A percentile compares a stretch with the other conserved stretches of the same genome.
phyloP scores from a whole-genome alignment of 2,329 filamentous ascomycete genomes.

The Arthrocladium fulminans region DNA sequence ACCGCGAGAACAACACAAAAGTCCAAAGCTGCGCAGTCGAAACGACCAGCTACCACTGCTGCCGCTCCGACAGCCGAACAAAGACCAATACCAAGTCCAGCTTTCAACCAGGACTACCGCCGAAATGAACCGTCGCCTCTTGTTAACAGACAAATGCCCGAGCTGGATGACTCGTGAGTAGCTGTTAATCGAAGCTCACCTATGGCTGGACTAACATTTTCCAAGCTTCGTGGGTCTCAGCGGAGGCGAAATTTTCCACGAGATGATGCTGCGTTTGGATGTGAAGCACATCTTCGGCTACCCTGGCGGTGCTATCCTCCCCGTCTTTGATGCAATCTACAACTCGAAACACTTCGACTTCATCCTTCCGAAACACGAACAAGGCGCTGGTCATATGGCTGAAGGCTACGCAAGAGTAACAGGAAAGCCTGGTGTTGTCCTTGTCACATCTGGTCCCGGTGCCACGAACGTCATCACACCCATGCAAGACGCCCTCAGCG shows the following conservation, averaged over 20 bases:
- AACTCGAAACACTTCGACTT: constrained; percentile 97
- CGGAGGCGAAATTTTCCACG: constrained; percentile 94
- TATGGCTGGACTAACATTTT: constrained; percentile 14
- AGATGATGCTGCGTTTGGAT: constrained; percentile 91
- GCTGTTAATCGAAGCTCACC: background rate
- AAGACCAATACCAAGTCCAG: constrained; percentile 54
- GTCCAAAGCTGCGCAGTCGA: constrained; percentile 26
- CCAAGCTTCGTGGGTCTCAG: constrained; percentile 81
- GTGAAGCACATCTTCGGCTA: constrained; percentile 95
- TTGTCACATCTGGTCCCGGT: constrained; percentile 93
- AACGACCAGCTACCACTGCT: constrained; percentile 40
- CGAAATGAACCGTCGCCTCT: constrained; percentile 61
- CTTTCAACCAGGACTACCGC: constrained; percentile 46
- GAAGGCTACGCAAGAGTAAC: constrained; percentile 91
- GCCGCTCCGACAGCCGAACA: constrained; percentile 43
- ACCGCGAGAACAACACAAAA: constrained; percentile 29
- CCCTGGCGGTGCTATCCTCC: constrained; percentile 89
- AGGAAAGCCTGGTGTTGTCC: constrained; percentile 86
- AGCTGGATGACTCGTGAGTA: constrained; percentile 74
- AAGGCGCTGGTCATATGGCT: constrained; percentile 97
- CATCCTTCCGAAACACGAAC: constrained; percentile 88
- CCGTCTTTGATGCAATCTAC: constrained; percentile 97
- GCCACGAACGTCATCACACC: constrained; percentile 95
- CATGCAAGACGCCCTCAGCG: constrained; percentile 90
- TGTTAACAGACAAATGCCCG: constrained; percentile 49